Evolutionary conservation across 2,329 filamentous ascomycete genomes (phyloP).

Genomic region (Paraphoma chrysanthemicola): DNA sequence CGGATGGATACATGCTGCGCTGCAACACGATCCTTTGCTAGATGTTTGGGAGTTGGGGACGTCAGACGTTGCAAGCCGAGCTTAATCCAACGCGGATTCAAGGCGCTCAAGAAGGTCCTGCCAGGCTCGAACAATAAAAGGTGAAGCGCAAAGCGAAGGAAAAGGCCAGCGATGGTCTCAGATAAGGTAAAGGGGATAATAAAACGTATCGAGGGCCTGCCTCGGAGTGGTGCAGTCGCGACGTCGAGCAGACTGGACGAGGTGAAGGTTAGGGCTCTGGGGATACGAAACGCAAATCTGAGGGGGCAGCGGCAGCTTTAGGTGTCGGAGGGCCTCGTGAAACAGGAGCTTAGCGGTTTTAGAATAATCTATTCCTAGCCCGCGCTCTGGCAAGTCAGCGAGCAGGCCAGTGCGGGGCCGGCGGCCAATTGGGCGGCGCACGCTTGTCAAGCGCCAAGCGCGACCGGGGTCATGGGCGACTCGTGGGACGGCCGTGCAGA

Average conservation of each 20-base stretch:
- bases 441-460: slow-evolving; percentile 16
- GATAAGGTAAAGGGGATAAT: slow-evolving; percentile 44
- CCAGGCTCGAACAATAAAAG: slow-evolving; percentile 46
- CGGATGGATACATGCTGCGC: slow-evolving; percentile 56
- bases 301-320: slow-evolving; percentile 49
- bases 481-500: slow-evolving; percentile 26
- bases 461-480: slow-evolving; percentile 25
- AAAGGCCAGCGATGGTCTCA: slow-evolving; percentile 44
- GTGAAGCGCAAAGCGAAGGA: slow-evolving; percentile 47
- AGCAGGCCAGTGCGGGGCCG: slow-evolving; percentile 29
- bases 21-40: slow-evolving; percentile 45
- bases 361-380: slow-evolving; percentile 44
- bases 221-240: slow-evolving; percentile 45
- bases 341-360: slow-evolving; percentile 49
- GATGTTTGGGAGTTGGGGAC: slow-evolving; percentile 34
- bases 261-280: slow-evolving; percentile 42
- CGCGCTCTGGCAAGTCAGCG: slow-evolving; percentile 32
- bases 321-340: slow-evolving; percentile 48
- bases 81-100: slow-evolving; percentile 36
- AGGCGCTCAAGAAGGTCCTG: slow-evolving; percentile 45
- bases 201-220: slow-evolving; percentile 50
- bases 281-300: slow-evolving; percentile 48
- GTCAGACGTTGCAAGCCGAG: slow-evolving; percentile 36
- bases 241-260: slow-evolving; percentile 40
- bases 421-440: slow-evolving; percentile 29